These are phyloP conservation scores for Colletotrichum phormii DNA, from an alignment of 2,329 filamentous ascomycete species.

Conservation along the genomic window DNA sequence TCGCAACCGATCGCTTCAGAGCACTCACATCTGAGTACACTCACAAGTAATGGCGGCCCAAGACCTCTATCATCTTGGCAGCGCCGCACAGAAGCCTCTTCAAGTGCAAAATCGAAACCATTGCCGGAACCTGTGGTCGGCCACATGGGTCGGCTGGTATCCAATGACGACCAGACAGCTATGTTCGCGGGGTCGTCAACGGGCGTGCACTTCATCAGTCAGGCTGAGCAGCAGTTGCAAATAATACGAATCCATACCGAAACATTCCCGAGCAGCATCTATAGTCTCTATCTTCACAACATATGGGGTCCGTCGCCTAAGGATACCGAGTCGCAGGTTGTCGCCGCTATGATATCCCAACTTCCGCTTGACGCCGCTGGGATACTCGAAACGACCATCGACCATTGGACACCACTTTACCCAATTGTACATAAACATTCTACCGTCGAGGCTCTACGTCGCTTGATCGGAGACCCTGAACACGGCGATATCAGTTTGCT, in stretches of 20 bases:
- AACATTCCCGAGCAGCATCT: conserved; percentile 40
- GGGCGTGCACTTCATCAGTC: conserved; percentile 43
- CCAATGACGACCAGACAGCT: conserved; percentile 38
- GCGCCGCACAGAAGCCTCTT: background rate
- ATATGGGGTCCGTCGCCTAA: conserved; percentile 34
- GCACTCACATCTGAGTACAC: background rate
- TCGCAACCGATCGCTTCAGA: background rate
- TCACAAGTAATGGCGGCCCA: background rate
- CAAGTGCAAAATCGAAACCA: background rate
- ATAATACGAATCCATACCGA: conserved; percentile 40
- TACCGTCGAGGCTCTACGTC: conserved; percentile 26
- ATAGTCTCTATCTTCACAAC: conserved; percentile 39
- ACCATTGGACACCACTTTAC: conserved; percentile 38
- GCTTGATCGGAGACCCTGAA: conserved; percentile 6
- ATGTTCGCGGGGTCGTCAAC: conserved; percentile 44
- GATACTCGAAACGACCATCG: conserved; percentile 37
- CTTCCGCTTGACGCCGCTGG: conserved; percentile 34
- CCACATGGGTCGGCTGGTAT: conserved; percentile 42
- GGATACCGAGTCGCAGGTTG: background rate
- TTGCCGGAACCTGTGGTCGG: conserved; percentile 38
- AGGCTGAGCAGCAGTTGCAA: conserved; percentile 42
- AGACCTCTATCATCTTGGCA: background rate
- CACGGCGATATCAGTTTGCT: conserved; percentile 16
- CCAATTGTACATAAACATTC: conserved; percentile 39
- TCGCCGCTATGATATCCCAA: conserved; percentile 28